A percentile compares a stretch with the other conserved stretches of the same genome.
phyloP scores from a whole-genome alignment of 768 basidiomycete genomes.

The Amanita rimosa region DNA sequence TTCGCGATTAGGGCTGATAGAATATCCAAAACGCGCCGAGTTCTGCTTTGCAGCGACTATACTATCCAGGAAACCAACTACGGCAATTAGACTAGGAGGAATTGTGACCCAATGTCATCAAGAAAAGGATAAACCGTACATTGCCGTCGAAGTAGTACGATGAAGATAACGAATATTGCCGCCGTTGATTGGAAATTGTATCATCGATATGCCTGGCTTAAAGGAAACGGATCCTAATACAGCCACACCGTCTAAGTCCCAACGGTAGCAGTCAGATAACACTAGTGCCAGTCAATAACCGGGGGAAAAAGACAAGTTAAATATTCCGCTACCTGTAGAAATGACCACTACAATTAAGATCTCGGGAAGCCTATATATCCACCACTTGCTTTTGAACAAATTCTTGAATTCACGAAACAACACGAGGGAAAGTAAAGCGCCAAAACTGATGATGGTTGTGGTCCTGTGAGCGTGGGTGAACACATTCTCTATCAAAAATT shows the following conservation, averaged over 20 bases:
- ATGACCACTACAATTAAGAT: constrained; percentile 79
- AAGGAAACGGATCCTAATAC: constrained; percentile 75
- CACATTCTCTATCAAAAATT: constrained; percentile 58
- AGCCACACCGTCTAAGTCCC: constrained; percentile 72
- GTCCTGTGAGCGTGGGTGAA: constrained; percentile 45
- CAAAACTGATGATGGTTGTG: constrained; percentile 69
- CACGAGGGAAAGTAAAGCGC: constrained; percentile 57
- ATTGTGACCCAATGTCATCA: neutral
- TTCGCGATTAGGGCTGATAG: constrained; percentile 90
- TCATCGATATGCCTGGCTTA: constrained; percentile 44
- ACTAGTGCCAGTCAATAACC: constrained; percentile 27
- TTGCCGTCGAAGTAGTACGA: constrained; percentile 76
- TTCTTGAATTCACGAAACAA: constrained; percentile 46
- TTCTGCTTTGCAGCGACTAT: constrained; percentile 96
- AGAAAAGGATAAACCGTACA: constrained; percentile 28
- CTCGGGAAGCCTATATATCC: constrained; percentile 78
- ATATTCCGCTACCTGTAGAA: constrained; percentile 55
- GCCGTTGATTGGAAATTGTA: constrained; percentile 63
- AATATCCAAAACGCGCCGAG: constrained; percentile 71
- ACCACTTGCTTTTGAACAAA: constrained; percentile 48
- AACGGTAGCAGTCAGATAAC: constrained; percentile 53
- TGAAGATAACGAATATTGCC: constrained; percentile 54
- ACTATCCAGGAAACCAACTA: constrained; percentile 89
- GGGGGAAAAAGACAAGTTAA: neutral
- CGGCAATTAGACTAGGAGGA: constrained; percentile 49